Base-by-base conservation (phyloP, 1,139 yeast species). In the Pichia sp. region DNA sequence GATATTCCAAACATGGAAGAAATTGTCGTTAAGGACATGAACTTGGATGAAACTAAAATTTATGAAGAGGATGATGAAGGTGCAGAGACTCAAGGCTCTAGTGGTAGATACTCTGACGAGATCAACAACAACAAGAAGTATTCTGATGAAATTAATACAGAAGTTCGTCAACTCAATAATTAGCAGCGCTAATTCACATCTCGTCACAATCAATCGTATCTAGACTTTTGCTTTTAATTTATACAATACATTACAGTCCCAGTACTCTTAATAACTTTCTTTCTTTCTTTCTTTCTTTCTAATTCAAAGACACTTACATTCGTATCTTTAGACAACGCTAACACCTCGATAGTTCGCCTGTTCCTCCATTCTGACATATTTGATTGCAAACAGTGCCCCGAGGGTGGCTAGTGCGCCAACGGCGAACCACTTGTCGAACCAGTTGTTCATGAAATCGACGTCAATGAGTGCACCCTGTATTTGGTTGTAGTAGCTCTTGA, bases 381-480 rank as follows among this genome's bases (percentile, higher is more conserved):
- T n/a, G n/a, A n/a, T n/a, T n/a, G n/a, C n/a, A n/a, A n/a, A n/a
- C n/a, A n/a, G n/a, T n/a, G n/a, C n/a, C n/a, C n/a, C n/a, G n/a
- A n/a, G 56, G 0, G 88, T 75, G 3, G 66, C 48, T 1, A 74
- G 50, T 41, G 82, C 72, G 5, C 82, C 66, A 6, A 72, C 39
- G 11, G 78, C 74, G 60, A 78, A 85, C 22, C 84, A 72, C 45
- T 77, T 67, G 51, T 87, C 95, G 52, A 84, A 86, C 87, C 93
- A 81, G 22, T 69, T 63, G 52, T 87, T 94, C 23, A 86, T 77
- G 39, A 79, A 70, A 27, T 67, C 61, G 15, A 76, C 76, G 45
- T 77, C 79, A 36, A 68, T 48, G 4, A 69, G 67, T 7, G 32
- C 34, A 23, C 30, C 31, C n/a, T n/a, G n/a, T n/a, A n/a, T n/a